phyloP scores from a whole-genome alignment of 116 monocot species.

The Cymodocea nodosa region DNA sequence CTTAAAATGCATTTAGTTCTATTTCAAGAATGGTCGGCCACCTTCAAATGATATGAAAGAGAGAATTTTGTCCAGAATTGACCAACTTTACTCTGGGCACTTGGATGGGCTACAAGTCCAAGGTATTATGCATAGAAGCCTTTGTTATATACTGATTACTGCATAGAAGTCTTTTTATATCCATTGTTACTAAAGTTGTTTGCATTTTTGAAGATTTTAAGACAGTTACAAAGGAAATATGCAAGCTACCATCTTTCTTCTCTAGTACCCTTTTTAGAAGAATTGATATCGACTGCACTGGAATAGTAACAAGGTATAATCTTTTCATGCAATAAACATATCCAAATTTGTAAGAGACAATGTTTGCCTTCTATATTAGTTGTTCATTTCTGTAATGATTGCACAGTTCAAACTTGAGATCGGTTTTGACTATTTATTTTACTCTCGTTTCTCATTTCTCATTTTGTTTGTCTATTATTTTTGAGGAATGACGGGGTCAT shows the following conservation, averaged over 20 bases:
- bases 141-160: neutral
- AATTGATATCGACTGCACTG: constrained; percentile 49
- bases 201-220: constrained; percentile 41
- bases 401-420: too few species aligned
- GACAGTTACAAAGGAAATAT: constrained; percentile 67
- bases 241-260: constrained; percentile 85
- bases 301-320: constrained; percentile 53
- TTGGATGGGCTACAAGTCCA: constrained; percentile 57
- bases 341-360: too few species aligned
- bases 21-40: constrained; percentile 81
- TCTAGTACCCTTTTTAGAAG: constrained; percentile 64
- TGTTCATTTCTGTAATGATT: too few species aligned
- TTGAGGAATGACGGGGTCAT: neutral
- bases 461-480: neutral
- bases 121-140: constrained; percentile 20
- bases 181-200: neutral
- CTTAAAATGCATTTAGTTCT: constrained; percentile 43
- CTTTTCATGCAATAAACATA: neutral
- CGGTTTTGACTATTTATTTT: neutral
- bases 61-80: constrained; percentile 52
- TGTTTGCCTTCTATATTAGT: too few species aligned
- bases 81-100: constrained; percentile 54
- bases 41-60: constrained; percentile 69
- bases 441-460: too few species aligned
- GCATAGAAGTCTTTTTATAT: neutral